phyloP scores from a whole-genome alignment of 495 filamentous ascomycete genomes.

The Hypoxylon fragiforme region DNA sequence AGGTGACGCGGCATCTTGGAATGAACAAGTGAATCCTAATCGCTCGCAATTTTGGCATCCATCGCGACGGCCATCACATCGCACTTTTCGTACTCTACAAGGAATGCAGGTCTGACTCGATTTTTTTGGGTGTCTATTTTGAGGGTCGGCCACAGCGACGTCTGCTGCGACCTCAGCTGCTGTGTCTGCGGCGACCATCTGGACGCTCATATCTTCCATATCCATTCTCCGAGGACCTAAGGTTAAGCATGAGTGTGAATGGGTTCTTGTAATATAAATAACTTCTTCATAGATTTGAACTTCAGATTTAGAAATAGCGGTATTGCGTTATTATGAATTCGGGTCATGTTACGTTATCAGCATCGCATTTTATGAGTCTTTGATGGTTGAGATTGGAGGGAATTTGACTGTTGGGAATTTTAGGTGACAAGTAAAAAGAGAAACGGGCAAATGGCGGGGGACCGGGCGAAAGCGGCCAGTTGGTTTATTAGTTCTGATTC shows the following conservation, averaged over 20 bases:
- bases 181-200: constrained; percentile 40
- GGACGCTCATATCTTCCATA: constrained; percentile 42
- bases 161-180: constrained; percentile 41
- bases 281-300: constrained; percentile 12
- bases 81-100: constrained; percentile 54
- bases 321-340: constrained; percentile 34
- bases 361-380: constrained; percentile 5
- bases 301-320: constrained; percentile 24
- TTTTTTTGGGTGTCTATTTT: constrained; percentile 41
- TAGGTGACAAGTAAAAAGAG: constrained; percentile 19
- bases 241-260: constrained; percentile 23
- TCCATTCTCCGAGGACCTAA: constrained; percentile 38
- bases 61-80: constrained; percentile 51
- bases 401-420: constrained; percentile 30
- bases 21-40: constrained; percentile 53
- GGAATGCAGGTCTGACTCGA: constrained; percentile 50
- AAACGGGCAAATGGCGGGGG: constrained; percentile 20
- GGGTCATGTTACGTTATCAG: constrained; percentile 33
- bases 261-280: constrained; percentile 2
- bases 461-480: constrained; percentile 28
- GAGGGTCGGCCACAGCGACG: constrained; percentile 36
- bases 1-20: constrained; percentile 43
- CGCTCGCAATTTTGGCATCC: constrained; percentile 55
- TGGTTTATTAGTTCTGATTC: constrained; percentile 2
- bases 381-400: constrained; percentile 23